Base-by-base conservation (phyloP, 129 eudicot genomes). In the Helianthus tuberosus region DNA sequence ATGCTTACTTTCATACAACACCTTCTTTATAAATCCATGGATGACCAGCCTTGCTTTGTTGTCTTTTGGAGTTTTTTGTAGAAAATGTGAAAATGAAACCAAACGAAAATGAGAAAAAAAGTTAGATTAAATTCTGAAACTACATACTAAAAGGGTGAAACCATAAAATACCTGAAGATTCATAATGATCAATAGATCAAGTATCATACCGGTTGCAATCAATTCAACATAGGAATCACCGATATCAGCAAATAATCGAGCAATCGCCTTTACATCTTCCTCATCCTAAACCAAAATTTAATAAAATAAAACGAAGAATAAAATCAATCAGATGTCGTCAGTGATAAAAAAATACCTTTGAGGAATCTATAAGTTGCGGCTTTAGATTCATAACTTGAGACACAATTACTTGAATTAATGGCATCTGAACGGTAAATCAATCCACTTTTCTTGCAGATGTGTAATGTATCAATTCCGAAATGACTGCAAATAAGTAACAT, bases 211-310 rank as follows among this genome's bases (percentile, higher is more conserved):
- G 62, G 91, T 91, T 62, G 99, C 99, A 85, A 95, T 95, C 80
- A 91, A 84, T 82, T 95, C 93, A 80, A 89, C 96, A 80, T 95
- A 95, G 15, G 99, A 86, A 80, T 95, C 99, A 77, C 99, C 97
- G 95, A 95, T 88, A 81, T 95, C 99, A 68, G 99, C 91, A 47
- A 32, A 20, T 11, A 47, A 47, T 11, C 17, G 9, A 38, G 43
- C 23, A 38, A 38, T 38, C 8, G 8, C 43, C 43, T 38, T 38
- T 4, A 38, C 43, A 38, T 38, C 43, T 38, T 38, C 43, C 43
- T 38, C 43, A 38, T 38, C 43, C 43, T 38, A 38, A 38, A 38
- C 5, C 6, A 38, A 38, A 38, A 7, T 54, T 54, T 54, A 8
- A 52, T 52, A 52, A 15, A 8, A 17, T 16, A 3, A 2, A 7